These are phyloP conservation scores for Camillea tinctor DNA, from an alignment of 2,329 filamentous ascomycete species.

Conservation along the genomic window DNA sequence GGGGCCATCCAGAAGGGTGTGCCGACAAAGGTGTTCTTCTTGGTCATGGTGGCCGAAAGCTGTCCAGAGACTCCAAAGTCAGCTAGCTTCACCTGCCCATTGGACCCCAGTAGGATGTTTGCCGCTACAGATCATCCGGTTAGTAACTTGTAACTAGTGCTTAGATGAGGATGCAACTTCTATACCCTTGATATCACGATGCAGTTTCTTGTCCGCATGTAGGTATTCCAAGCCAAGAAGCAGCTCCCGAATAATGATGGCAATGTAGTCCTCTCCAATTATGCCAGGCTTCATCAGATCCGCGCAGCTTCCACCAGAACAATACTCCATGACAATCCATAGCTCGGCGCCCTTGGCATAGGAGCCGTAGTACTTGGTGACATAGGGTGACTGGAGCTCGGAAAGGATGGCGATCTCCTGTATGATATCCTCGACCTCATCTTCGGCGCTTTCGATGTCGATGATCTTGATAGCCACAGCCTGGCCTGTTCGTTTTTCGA, in stretches of 20 bases:
- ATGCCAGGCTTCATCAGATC: constrained; percentile 92
- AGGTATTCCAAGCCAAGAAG: constrained; percentile 89
- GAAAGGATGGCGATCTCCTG: constrained; percentile 97
- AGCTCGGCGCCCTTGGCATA: constrained; percentile 94
- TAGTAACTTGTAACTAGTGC: constrained; percentile 12
- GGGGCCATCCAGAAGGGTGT: constrained; percentile 99
- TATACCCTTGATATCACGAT: constrained; percentile 90
- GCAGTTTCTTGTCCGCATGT: constrained; percentile 92
- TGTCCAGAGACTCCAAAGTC: constrained; percentile 98
- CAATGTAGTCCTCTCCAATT: constrained; percentile 93
- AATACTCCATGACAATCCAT: constrained; percentile 99
- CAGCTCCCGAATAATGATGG: constrained; percentile 89
- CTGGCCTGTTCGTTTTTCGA: constrained; percentile 90
- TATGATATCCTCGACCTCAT: constrained; percentile 99
- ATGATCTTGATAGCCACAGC: constrained; percentile 98
- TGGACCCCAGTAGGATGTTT: constrained; percentile 84
- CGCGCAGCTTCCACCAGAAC: constrained; percentile 91
- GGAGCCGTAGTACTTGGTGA: constrained; percentile 97
- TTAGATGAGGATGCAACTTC: neutral
- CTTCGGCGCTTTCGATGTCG: constrained; percentile 97
- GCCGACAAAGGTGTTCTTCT: constrained; percentile 98
- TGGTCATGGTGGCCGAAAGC: constrained; percentile 96
- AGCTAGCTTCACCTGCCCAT: constrained; percentile 93
- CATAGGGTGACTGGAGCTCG: constrained; percentile 91
- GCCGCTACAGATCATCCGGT: constrained; percentile 59